Percentiles rank a stretch among this genome's conserved stretches.
These are phyloP conservation scores for Plasmopara muralis DNA, from an alignment of 352 stramenopile genomes.

Conservation along the genomic window DNA sequence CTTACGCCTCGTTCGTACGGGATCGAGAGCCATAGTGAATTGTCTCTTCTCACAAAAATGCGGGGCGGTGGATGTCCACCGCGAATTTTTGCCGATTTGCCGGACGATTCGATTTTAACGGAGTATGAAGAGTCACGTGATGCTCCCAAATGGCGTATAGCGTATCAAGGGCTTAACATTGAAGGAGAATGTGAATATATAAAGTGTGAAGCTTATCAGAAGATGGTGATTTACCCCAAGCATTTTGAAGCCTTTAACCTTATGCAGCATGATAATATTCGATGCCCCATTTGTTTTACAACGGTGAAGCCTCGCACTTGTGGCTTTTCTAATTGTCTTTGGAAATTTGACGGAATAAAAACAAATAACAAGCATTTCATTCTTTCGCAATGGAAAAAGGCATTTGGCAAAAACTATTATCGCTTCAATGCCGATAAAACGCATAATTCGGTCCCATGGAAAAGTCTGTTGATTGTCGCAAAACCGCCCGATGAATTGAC, in stretches of 20 bases:
- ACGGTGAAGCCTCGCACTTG: constrained; percentile 20
- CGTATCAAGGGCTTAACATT: constrained; percentile 21
- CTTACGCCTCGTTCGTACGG: constrained; percentile 4
- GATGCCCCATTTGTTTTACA: constrained; percentile 15
- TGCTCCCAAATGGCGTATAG: constrained; percentile 11
- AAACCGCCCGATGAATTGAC: constrained; percentile 1
- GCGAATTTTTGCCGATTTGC: constrained; percentile 4
- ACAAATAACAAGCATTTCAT: constrained; percentile 1
- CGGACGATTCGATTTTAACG: constrained; percentile 2
- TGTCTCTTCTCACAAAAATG: constrained; percentile 5
- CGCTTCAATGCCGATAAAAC: constrained; percentile 17
- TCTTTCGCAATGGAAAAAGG: constrained; percentile 20
- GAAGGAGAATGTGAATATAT: constrained; percentile 20
- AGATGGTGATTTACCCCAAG: constrained; percentile 21
- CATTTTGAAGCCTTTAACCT: constrained; percentile 19
- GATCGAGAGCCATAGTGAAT: neutral
- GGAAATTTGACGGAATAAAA: constrained; percentile 29
- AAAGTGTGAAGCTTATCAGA: constrained; percentile 8
- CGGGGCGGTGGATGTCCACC: neutral
- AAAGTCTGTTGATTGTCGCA: constrained; percentile 17
- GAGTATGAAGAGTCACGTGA: neutral
- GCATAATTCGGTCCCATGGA: constrained; percentile 13
- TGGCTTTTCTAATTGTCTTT: constrained; percentile 25
- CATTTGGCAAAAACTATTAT: constrained; percentile 14
- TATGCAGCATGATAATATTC: constrained; percentile 5